phyloP scores from a whole-genome alignment of 495 filamentous ascomycete species.

The Collariella sp. region DNA sequence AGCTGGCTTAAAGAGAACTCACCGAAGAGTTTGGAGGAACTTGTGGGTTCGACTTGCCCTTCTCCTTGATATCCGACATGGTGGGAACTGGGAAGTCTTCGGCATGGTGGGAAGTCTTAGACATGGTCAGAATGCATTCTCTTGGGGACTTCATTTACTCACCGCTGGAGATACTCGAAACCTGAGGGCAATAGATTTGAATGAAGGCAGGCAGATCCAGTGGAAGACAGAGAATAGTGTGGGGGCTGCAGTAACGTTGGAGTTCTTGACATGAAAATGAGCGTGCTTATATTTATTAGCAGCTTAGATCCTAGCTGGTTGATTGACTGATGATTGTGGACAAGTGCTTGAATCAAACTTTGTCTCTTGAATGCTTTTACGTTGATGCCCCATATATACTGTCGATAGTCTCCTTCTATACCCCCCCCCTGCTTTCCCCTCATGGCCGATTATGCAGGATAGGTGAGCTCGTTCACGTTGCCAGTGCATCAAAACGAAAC shows the following conservation, averaged over 20 bases:
- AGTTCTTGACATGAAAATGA: conserved; percentile 8
- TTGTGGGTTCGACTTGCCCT: not conserved
- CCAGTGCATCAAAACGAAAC: no score
- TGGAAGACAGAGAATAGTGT: not conserved
- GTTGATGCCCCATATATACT: not conserved
- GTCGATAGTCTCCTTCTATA: conserved; percentile 10
- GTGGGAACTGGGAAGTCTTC: no score
- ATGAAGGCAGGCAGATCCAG: not conserved
- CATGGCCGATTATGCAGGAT: no score
- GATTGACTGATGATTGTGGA: conserved; percentile 3
- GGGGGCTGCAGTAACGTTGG: not conserved
- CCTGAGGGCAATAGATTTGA: not conserved
- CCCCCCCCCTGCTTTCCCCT: no score
- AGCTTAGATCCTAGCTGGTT: conserved; percentile 6
- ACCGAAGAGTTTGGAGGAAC: not conserved
- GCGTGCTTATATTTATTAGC: conserved; percentile 6
- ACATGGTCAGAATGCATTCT: not conserved
- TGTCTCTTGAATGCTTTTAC: not conserved
- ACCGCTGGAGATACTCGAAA: no score
- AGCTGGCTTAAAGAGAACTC: not conserved
- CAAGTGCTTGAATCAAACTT: conserved; percentile 1
- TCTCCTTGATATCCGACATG: not conserved
- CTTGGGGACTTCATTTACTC: no score
- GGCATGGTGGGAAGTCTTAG: no score
- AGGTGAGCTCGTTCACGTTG: no score